These are phyloP conservation scores for Musa troglodytarum DNA, from an alignment of 176 grass and related monocot genomes.

Conservation along the genomic window DNA sequence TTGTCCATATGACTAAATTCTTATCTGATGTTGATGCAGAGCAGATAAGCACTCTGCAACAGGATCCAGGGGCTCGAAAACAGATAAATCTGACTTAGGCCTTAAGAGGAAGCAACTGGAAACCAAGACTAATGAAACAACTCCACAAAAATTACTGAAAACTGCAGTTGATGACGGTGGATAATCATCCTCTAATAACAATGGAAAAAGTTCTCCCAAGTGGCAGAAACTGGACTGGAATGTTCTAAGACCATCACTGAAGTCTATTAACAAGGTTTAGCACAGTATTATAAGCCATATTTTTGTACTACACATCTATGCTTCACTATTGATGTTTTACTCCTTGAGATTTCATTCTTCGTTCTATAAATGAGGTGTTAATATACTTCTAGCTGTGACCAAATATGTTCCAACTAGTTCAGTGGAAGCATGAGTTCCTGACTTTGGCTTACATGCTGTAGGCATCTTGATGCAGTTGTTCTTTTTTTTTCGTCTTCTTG, in stretches of 20 bases:
- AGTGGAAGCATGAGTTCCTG: too few species aligned
- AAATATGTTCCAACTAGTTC: too few species aligned
- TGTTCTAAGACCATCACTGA: conserved; percentile 35
- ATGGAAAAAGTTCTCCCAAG: conserved; percentile 33
- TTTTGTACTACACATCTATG: too few species aligned
- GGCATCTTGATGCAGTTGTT: too few species aligned
- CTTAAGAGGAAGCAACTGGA: conserved; percentile 60
- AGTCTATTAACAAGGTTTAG: neutral
- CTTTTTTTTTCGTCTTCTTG: too few species aligned
- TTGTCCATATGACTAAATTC: neutral
- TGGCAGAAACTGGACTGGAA: conserved; percentile 57
- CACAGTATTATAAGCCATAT: too few species aligned
- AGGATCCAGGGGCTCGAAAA: conserved; percentile 35
- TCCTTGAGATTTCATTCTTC: too few species aligned
- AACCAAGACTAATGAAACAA: conserved; percentile 35
- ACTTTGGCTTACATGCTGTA: too few species aligned
- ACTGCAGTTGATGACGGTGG: conserved; percentile 5
- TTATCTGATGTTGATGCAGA: conserved; percentile 30
- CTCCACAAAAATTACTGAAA: conserved; percentile 33
- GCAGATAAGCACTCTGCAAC: conserved; percentile 12
- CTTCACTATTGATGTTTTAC: too few species aligned
- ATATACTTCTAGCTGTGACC: too few species aligned
- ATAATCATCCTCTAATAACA: conserved; percentile 36
- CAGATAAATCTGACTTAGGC: conserved; percentile 16
- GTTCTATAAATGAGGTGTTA: too few species aligned